Conservation (phyloP, 2,329 filamentous ascomycete genomes). For the Hymenotorrendiella dingleyae region DNA sequence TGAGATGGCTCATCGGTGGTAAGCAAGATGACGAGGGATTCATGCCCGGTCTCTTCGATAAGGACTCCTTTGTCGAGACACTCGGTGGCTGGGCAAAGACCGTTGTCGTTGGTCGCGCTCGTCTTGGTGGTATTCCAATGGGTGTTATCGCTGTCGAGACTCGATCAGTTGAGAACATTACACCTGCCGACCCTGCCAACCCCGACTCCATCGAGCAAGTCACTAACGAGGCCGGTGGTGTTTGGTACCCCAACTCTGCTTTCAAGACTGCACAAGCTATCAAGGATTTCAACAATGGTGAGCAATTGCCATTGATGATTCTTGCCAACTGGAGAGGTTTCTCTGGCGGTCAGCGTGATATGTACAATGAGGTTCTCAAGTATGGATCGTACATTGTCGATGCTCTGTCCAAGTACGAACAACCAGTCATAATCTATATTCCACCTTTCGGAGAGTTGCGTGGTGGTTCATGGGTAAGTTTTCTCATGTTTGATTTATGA, state of each 20-base stretch:
- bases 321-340: conserved; percentile 99
- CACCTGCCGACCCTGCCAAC: conserved; percentile 93
- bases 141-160: conserved; percentile 98
- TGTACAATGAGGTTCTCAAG: conserved; percentile 99
- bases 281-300: conserved; percentile 97
- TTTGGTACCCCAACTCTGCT: conserved; percentile 99
- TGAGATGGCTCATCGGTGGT: conserved; percentile 87
- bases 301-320: conserved; percentile 98
- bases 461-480: conserved; percentile 85
- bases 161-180: conserved; percentile 92
- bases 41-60: conserved; percentile 89
- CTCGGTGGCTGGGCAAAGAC: conserved; percentile 96
- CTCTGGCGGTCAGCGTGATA: conserved; percentile 98
- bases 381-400: conserved; percentile 99
- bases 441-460: conserved; percentile 93
- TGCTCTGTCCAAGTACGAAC: conserved; percentile 95
- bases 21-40: conserved; percentile 76
- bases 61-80: conserved; percentile 92
- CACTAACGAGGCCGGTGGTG: conserved; percentile 89
- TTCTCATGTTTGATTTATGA: conserved; percentile 2
- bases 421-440: conserved; percentile 98
- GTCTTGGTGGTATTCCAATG: conserved; percentile 93
- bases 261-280: conserved; percentile 99
- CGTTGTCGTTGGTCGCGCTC: conserved; percentile 92
- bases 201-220: conserved; percentile 97